Base-by-base conservation (phyloP, 2,329 filamentous ascomycete genomes). In the Epichloe hybrida region DNA sequence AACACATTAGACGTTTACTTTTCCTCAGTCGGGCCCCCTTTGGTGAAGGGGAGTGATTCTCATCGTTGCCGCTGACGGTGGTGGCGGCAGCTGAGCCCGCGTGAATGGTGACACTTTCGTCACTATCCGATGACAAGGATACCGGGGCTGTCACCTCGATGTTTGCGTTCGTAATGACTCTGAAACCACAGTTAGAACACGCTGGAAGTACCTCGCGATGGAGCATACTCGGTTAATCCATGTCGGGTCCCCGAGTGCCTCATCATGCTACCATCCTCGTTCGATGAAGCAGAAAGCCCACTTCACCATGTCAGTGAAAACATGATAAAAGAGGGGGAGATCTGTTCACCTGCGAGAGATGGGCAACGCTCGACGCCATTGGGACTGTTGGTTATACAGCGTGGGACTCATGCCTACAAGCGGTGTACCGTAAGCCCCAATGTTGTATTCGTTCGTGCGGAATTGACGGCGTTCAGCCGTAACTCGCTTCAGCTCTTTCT, bases 401-500 rank as follows among this genome's bases (percentile, higher is more conserved):
- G 62, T 62, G 39, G 67, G 62, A 53, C 62, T 74, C 59, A 81
- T 70, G 15, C 79, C 75, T 48, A 83, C 77, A 53, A 77, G 73
- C 45, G 77, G 72, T 53, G 79, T 81, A 54, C 81, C 81, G 58
- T 84, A 84, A 42, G 81, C 81, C 52, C 81, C 79, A 54, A 83
- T 82, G 60, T 90, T 90, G 70, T 97, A 97, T 72, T 97, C 93
- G 52, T 93, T 93, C 52, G 91, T 93, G 53, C 93, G 88, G 71
- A 95, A 97, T 63, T 95, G 88, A 54, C 93, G 89, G 52, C 90
- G 88, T 65, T 95, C 89, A 35, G 93, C 89, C 41, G 91, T 97
- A 64, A 96, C 86, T 56, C 93, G 86, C 77, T 98, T 98, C 59
- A 98, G 77, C 64, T 93, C 82, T 74, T 98, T 98, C 69, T 98